Conservation (phyloP, 192 early-diverging fungal species). For the Kappamyces sp. region DNA sequence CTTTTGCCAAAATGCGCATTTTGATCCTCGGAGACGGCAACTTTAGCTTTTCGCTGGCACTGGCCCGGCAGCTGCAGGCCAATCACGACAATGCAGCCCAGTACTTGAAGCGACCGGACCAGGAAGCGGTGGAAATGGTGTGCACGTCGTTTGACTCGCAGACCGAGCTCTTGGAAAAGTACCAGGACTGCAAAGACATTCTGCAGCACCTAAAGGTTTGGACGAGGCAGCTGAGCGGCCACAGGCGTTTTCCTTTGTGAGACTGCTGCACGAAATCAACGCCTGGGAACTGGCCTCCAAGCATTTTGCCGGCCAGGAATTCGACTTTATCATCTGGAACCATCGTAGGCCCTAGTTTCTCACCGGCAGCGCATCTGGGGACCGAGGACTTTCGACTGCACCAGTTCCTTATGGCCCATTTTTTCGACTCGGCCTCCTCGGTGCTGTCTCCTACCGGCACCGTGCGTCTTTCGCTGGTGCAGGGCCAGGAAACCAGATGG, state of each 20-base stretch:
- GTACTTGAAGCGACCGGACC: background rate
- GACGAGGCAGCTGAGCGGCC: no score
- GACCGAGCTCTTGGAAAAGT: slow-evolving; percentile 38
- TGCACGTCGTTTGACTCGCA: slow-evolving; percentile 43
- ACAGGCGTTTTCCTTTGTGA: slow-evolving; percentile 19
- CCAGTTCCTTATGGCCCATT: slow-evolving; percentile 53
- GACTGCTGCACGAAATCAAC: slow-evolving; percentile 42
- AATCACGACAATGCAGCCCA: background rate
- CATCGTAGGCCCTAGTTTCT: slow-evolving; percentile 19
- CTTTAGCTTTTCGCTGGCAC: slow-evolving; percentile 47
- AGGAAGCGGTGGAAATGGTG: slow-evolving; percentile 19
- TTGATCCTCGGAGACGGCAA: slow-evolving; percentile 35
- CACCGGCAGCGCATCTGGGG: slow-evolving; percentile 35
- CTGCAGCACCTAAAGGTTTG: slow-evolving; percentile 13
- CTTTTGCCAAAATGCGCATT: background rate
- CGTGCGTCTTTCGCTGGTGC: slow-evolving; percentile 41
- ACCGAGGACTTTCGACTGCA: slow-evolving; percentile 56
- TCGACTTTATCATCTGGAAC: slow-evolving; percentile 45
- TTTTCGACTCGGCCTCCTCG: slow-evolving; percentile 33
- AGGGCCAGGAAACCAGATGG: slow-evolving; percentile 51
- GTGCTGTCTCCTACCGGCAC: slow-evolving; percentile 22
- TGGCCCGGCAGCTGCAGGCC: slow-evolving; percentile 20
- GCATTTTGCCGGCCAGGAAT: slow-evolving; percentile 24
- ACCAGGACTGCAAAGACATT: slow-evolving; percentile 37
- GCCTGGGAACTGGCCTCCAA: slow-evolving; percentile 42